Percentiles rank a stretch among this genome's conserved stretches.
Conservation (phyloP, 2,329 filamentous ascomycete genomes). For the Colletotrichum karsti region DNA sequence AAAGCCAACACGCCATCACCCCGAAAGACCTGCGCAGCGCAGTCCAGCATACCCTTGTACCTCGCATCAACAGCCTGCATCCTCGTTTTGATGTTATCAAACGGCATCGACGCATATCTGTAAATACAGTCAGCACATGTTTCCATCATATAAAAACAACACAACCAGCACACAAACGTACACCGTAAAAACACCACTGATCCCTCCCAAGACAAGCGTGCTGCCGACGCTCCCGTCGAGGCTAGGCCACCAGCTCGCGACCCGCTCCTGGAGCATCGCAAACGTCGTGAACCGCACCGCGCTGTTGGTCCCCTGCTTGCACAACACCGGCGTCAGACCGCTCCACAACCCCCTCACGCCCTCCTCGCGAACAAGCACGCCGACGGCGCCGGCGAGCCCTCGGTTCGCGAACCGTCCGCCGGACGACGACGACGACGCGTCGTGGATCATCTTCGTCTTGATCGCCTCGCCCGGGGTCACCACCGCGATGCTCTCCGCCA, state of each 20-base stretch:
- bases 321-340: background rate
- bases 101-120: constrained; percentile 12
- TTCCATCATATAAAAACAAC: background rate
- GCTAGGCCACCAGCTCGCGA: background rate
- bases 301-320: constrained; percentile 11
- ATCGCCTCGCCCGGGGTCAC: constrained; percentile 11
- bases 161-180: background rate
- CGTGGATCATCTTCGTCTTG: constrained; percentile 13
- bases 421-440: background rate
- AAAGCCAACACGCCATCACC: constrained; percentile 5
- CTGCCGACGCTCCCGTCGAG: background rate
- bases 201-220: constrained; percentile 2
- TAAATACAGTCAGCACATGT: background rate
- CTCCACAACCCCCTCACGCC: constrained; percentile 4
- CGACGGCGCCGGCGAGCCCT: background rate
- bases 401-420: background rate
- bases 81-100: constrained; percentile 20
- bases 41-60: constrained; percentile 18
- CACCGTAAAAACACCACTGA: constrained; percentile 17
- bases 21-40: background rate
- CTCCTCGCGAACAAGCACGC: background rate
- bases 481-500: background rate
- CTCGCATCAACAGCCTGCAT: constrained; percentile 4
- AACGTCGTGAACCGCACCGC: constrained; percentile 19
- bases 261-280: constrained; percentile 6